A percentile compares a stretch with the other conserved stretches of the same genome.
Evolutionary conservation across 192 early-diverging fungal genomes (phyloP).

Genomic region (Gorgonomyces haynaldii): DNA sequence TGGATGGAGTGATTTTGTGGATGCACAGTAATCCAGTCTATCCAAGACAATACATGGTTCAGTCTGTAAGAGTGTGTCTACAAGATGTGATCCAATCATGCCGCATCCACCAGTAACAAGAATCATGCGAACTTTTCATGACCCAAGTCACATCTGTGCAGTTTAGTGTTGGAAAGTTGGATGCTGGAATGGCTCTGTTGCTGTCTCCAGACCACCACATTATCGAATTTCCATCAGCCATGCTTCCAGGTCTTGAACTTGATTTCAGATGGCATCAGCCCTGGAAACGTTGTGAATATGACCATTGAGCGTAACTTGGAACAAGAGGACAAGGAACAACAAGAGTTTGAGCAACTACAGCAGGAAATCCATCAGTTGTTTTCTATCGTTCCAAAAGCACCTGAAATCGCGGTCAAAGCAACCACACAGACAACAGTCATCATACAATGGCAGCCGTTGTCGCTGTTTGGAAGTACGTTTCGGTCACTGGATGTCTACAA

Average conservation of each 20-base stretch:
- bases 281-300: constrained; percentile 94
- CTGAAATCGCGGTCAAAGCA: constrained; percentile 62
- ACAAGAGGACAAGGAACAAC: constrained; percentile 69
- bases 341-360: constrained; percentile 74
- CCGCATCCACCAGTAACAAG: neutral
- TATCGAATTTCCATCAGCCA: constrained; percentile 93
- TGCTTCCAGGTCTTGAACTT: constrained; percentile 61
- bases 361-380: constrained; percentile 72
- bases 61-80: too few relatives aligned
- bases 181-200: constrained; percentile 74
- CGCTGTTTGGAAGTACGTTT: constrained; percentile 68
- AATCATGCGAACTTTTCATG: too few relatives aligned
- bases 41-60: too few relatives aligned
- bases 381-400: constrained; percentile 63
- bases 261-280: constrained; percentile 35
- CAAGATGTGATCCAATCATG: neutral
- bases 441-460: constrained; percentile 85
- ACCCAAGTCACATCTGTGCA: constrained; percentile 12
- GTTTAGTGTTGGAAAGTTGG: constrained; percentile 88
- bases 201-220: constrained; percentile 96
- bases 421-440: constrained; percentile 68
- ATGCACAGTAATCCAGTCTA: constrained; percentile 71
- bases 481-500: constrained; percentile 84
- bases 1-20: constrained; percentile 42
- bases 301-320: constrained; percentile 81